Conservation (phyloP, 2,329 filamentous ascomycete species). For the Ilyonectria sp. region DNA sequence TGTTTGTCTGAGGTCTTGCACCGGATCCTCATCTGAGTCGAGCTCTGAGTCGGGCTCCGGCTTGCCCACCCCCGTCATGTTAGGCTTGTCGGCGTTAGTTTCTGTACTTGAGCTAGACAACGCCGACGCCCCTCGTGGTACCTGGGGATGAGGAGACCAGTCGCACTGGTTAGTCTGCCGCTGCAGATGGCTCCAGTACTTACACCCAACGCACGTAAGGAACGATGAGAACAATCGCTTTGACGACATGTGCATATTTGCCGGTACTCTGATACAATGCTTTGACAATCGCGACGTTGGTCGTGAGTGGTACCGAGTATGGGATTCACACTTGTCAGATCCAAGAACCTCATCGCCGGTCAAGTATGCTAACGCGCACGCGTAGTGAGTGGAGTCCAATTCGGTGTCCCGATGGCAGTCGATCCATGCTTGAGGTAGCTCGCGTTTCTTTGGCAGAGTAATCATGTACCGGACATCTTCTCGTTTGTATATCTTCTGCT, state of each 20-base stretch:
- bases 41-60: not conserved
- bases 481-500: slow-evolving; percentile 39
- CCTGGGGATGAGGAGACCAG: slow-evolving; percentile 32
- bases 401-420: slow-evolving; percentile 35
- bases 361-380: slow-evolving; percentile 52
- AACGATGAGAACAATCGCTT: slow-evolving; percentile 40
- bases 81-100: not conserved
- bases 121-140: not conserved
- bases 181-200: slow-evolving; percentile 47
- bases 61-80: slow-evolving; percentile 26
- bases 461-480: slow-evolving; percentile 46
- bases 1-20: not conserved
- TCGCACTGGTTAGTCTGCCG: slow-evolving; percentile 47
- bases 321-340: slow-evolving; percentile 35
- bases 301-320: slow-evolving; percentile 5
- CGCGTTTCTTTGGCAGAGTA: slow-evolving; percentile 40
- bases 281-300: slow-evolving; percentile 43
- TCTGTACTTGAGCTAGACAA: slow-evolving; percentile 18
- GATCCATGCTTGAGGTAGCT: slow-evolving; percentile 48
- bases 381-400: slow-evolving; percentile 45
- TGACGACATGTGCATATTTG: slow-evolving; percentile 33
- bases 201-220: slow-evolving; percentile 51
- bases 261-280: slow-evolving; percentile 48
- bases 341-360: slow-evolving; percentile 48
- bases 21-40: slow-evolving; percentile 12